A percentile compares a stretch with the other conserved stretches of the same genome.
Conservation (phyloP, 495 filamentous ascomycete species). For the Parmelia sp. region DNA sequence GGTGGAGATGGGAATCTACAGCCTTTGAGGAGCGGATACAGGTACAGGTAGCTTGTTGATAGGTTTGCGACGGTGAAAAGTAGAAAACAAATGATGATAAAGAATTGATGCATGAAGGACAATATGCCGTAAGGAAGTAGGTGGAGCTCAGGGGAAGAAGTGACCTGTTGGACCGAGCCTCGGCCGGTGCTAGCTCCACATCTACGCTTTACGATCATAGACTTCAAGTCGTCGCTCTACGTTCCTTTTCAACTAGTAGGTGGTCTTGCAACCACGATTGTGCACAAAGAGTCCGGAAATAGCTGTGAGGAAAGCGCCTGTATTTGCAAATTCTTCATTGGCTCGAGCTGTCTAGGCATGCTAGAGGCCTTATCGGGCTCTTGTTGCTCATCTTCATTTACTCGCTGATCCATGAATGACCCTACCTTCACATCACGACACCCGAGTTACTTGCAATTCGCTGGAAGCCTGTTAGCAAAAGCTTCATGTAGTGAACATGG, state of each 20-base stretch:
- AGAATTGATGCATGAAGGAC: conserved; percentile 12
- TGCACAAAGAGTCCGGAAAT: not conserved
- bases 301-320: not conserved
- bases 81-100: conserved; percentile 3
- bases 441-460: conserved; percentile 99
- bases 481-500: conserved; percentile 4
- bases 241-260: not conserved
- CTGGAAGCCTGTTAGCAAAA: conserved; percentile 37
- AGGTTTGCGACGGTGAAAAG: conserved; percentile 35
- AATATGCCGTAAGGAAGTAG: not conserved
- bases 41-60: conserved; percentile 72
- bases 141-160: not conserved
- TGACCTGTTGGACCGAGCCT: not conserved
- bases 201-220: not conserved
- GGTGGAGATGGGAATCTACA: conserved; percentile 64
- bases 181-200: not conserved
- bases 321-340: not conserved
- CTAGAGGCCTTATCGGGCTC: not conserved
- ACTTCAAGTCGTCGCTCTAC: not conserved
- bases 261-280: not conserved
- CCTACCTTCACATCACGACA: conserved; percentile 85
- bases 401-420: conserved; percentile 16
- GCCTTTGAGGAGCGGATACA: conserved; percentile 74
- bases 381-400: not conserved
- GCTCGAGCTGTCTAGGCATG: conserved; percentile 4